These are phyloP conservation scores for Esteya vermicola DNA, from an alignment of 2,329 filamentous ascomycete species.

Conservation along the genomic window DNA sequence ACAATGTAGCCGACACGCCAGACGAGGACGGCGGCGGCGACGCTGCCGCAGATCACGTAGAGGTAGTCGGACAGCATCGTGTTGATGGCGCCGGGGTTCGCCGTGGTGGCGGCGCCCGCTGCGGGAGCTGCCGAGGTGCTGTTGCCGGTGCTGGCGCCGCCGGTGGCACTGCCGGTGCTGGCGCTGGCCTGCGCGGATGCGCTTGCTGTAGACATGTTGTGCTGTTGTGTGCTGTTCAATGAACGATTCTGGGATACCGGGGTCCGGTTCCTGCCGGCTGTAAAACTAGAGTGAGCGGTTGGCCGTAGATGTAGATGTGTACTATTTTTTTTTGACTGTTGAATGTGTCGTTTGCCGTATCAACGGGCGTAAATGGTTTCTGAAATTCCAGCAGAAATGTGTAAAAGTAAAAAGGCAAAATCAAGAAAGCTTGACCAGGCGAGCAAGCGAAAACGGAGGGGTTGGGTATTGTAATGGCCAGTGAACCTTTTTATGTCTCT, in stretches of 20 bases:
- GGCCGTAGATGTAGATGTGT: neutral
- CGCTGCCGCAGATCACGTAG: constrained; percentile 46
- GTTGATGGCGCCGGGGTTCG: constrained; percentile 27
- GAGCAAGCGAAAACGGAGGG: neutral
- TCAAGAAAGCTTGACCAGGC: neutral
- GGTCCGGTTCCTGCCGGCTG: constrained; percentile 8
- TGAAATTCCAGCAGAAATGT: constrained; percentile 1
- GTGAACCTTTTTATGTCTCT: neutral
- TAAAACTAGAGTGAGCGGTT: no score
- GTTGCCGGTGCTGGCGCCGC: neutral
- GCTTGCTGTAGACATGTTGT: no score
- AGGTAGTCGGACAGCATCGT: constrained; percentile 45
- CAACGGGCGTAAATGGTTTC: neutral
- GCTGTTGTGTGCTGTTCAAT: neutral
- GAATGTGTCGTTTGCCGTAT: neutral
- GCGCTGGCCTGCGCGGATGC: no score
- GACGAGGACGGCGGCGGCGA: constrained; percentile 47
- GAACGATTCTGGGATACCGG: neutral
- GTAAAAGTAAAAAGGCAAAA: neutral
- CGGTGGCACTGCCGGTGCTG: neutral
- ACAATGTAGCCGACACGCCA: constrained; percentile 52
- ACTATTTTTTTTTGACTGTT: neutral
- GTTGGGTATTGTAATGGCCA: neutral
- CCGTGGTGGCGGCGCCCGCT: neutral
- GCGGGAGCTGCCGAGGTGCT: neutral